These are phyloP conservation scores for Rhododendron ovatum DNA, from an alignment of 148 eudicot species.

Conservation along the genomic window DNA sequence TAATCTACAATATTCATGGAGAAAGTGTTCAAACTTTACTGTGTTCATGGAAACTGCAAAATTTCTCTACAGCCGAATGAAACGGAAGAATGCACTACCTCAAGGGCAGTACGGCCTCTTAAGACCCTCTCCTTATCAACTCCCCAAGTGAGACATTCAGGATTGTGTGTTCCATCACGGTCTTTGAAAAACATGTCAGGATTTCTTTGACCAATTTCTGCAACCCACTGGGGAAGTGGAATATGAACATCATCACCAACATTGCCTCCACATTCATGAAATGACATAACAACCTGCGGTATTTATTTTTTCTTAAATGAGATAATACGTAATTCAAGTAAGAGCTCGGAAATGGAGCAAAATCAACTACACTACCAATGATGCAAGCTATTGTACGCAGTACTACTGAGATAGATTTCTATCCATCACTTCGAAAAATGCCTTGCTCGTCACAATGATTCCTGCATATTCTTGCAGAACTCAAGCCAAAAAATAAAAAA, in stretches of 20 bases:
- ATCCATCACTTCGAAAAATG: background rate
- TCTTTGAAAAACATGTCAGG: conserved; percentile 84
- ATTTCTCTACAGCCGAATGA: background rate
- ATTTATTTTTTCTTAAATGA: background rate
- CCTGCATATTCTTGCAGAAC: background rate
- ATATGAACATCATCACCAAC: conserved; percentile 79
- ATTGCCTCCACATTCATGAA: conserved; percentile 95
- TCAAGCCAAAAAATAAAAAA: background rate
- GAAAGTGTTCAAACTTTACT: background rate
- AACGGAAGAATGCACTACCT: conserved; percentile 40
- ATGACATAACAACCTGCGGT: conserved; percentile 78
- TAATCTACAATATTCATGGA: too few relatives aligned
- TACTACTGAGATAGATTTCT: background rate
- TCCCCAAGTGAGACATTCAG: conserved; percentile 82
- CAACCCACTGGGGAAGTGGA: conserved; percentile 84
- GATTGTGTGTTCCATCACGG: conserved; percentile 54
- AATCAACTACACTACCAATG: background rate
- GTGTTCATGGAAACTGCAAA: background rate
- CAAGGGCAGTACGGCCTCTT: conserved; percentile 76
- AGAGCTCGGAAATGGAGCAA: background rate
- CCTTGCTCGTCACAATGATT: background rate
- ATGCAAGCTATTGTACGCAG: background rate
- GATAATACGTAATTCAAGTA: background rate
- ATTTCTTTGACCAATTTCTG: conserved; percentile 67
- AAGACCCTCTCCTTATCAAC: conserved; percentile 81